Percentiles rank a stretch among this genome's conserved stretches.
Conservation (phyloP, 1,284 basidiomycete genomes). For the Ceratobasidium sp. region DNA sequence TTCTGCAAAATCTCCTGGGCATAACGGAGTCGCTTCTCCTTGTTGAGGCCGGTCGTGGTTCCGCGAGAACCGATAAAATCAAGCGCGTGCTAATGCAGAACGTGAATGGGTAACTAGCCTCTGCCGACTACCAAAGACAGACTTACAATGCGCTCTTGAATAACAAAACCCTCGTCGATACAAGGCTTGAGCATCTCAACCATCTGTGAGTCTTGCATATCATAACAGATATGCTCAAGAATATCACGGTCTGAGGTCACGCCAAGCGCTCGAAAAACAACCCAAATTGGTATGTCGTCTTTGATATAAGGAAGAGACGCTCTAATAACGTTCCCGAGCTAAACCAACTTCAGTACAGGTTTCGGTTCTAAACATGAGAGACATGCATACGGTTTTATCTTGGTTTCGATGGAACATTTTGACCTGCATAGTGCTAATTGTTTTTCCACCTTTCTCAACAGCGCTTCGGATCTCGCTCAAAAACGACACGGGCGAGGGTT, state of each 20-base stretch:
- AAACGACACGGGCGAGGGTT: constrained; percentile 96
- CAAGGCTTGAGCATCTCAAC: constrained; percentile 99
- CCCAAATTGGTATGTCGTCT: constrained; percentile 98
- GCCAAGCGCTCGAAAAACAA: constrained; percentile 97
- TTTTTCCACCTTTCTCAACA: constrained; percentile 98
- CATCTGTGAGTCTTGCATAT: constrained; percentile 95
- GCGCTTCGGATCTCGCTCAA: constrained; percentile 98
- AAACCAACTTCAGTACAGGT: constrained; percentile 29
- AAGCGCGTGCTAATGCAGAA: constrained; percentile 71
- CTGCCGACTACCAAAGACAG: constrained; percentile 20
- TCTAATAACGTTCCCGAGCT: constrained; percentile 95
- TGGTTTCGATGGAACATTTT: constrained; percentile 94
- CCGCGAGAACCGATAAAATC: constrained; percentile 99
- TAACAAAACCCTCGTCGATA: constrained; percentile 98
- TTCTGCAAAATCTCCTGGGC: constrained; percentile 99
- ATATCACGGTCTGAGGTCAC: constrained; percentile 99
- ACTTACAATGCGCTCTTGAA: constrained; percentile 92
- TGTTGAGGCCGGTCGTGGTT: constrained; percentile 92
- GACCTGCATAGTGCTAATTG: constrained; percentile 97
- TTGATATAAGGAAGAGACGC: constrained; percentile 98
- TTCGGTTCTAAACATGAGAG: not conserved
- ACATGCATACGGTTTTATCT: constrained; percentile 79
- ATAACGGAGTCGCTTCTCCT: constrained; percentile 93
- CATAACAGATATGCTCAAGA: constrained; percentile 98
- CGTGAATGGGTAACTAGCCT: constrained; percentile 44